phyloP scores from a whole-genome alignment of 2,329 filamentous ascomycete species.

The Drechslerella dactyloides region DNA sequence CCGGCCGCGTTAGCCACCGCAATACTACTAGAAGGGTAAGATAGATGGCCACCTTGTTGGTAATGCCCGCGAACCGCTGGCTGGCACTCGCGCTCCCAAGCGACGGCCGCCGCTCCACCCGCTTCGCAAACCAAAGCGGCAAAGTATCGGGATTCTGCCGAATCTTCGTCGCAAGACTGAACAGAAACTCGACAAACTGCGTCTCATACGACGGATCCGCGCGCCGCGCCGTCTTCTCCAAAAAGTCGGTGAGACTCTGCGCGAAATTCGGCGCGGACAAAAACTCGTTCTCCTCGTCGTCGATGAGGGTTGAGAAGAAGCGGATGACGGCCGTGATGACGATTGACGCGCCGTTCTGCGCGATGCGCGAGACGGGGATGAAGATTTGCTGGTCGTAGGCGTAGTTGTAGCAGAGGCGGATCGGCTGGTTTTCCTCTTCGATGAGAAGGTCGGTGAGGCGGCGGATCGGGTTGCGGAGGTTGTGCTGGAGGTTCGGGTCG shows the following conservation, averaged over 20 bases:
- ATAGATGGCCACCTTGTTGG: constrained; percentile 64
- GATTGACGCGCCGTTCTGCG: constrained; percentile 81
- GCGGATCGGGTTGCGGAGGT: constrained; percentile 53
- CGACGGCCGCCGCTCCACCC: constrained; percentile 59
- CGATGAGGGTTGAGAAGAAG: constrained; percentile 89
- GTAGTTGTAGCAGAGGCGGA: constrained; percentile 79
- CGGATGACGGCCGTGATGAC: constrained; percentile 83
- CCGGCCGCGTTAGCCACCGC: too few relatives aligned
- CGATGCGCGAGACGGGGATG: constrained; percentile 85
- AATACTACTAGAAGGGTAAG: background rate
- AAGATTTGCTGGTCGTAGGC: constrained; percentile 87
- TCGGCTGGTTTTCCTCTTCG: constrained; percentile 55
- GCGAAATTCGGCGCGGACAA: constrained; percentile 86
- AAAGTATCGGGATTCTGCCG: constrained; percentile 84
- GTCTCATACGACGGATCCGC: constrained; percentile 81
- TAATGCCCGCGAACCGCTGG: constrained; percentile 76
- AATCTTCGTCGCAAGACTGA: constrained; percentile 96
- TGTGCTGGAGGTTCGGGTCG: constrained; percentile 53
- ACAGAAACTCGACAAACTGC: constrained; percentile 87
- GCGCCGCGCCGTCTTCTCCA: constrained; percentile 78
- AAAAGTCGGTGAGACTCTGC: constrained; percentile 81
- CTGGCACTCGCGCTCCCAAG: constrained; percentile 59
- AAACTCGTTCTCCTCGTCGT: constrained; percentile 95
- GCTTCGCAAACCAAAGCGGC: constrained; percentile 85
- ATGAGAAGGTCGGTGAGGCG: constrained; percentile 54